Conservation (phyloP, 768 basidiomycete species). For the Flagelloscypha sp. region DNA sequence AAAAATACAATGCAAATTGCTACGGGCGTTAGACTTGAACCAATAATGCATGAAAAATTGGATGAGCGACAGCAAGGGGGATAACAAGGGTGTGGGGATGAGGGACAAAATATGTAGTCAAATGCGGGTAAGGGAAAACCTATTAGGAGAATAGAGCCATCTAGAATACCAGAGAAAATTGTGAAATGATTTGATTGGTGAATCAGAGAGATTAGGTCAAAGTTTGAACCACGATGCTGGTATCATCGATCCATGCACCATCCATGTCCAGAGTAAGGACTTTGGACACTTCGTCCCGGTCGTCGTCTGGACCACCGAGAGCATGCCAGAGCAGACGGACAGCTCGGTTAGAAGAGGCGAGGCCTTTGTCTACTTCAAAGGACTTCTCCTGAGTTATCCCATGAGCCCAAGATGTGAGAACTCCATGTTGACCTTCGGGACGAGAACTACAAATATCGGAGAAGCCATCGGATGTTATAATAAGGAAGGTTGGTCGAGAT, state of each 20-base stretch:
- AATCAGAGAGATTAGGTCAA: no score
- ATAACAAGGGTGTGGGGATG: no score
- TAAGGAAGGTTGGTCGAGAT: slow-evolving; percentile 40
- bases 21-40: no score
- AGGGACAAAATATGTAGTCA: no score
- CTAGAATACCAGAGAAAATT: no score
- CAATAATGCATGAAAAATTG: no score
- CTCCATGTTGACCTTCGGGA: slow-evolving; percentile 35
- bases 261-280: slow-evolving; percentile 60
- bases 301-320: slow-evolving; percentile 53
- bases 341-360: slow-evolving; percentile 37
- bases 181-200: no score
- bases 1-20: no score
- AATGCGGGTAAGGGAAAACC: no score
- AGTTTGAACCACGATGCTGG: slow-evolving; percentile 55
- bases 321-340: slow-evolving; percentile 47
- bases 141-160: no score
- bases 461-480: slow-evolving; percentile 63
- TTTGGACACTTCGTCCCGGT: slow-evolving; percentile 43
- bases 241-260: slow-evolving; percentile 60
- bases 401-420: slow-evolving; percentile 47
- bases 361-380: slow-evolving; percentile 4
- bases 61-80: no score
- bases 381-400: slow-evolving; percentile 19
- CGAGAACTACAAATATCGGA: slow-evolving; percentile 47